Percentiles rank a stretch among this genome's conserved stretches.
phyloP scores from a whole-genome alignment of 768 basidiomycete species.

The Lentinula sp. region DNA sequence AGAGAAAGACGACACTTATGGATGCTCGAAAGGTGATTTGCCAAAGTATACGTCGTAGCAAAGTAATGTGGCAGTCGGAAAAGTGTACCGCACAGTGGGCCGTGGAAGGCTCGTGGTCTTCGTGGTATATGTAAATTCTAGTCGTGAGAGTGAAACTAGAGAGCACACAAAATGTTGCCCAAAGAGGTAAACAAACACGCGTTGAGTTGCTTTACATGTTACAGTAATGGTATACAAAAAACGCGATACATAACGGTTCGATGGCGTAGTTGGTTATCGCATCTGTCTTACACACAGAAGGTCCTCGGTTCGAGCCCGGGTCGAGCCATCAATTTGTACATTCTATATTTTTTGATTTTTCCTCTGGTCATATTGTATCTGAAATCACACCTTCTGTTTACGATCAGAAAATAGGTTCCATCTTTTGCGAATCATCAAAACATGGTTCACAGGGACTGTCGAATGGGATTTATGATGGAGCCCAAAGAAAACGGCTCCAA shows the following conservation, averaged over 20 bases:
- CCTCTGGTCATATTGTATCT: background rate
- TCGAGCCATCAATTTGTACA: background rate
- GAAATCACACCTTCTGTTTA: too few relatives aligned
- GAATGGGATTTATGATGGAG: too few relatives aligned
- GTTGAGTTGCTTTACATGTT: too few relatives aligned
- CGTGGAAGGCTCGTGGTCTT: background rate
- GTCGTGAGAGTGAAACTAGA: background rate
- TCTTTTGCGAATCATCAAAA: too few relatives aligned
- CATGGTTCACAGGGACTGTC: too few relatives aligned
- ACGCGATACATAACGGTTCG: background rate
- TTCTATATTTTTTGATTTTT: background rate
- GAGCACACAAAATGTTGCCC: background rate
- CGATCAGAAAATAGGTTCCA: too few relatives aligned
- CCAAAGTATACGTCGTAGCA: background rate
- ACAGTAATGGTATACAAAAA: background rate
- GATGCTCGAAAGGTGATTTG: background rate
- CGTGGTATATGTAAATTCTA: background rate
- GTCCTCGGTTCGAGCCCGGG: constrained; percentile 3
- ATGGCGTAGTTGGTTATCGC: constrained; percentile 4
- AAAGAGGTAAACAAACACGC: background rate
- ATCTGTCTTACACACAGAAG: constrained; percentile 6
- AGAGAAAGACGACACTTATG: background rate
- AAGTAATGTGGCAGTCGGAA: background rate
- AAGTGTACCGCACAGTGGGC: background rate
- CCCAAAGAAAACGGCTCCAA: too few relatives aligned